Conservation (phyloP, 257 asterid genomes). For the Solanum chaucha region DNA sequence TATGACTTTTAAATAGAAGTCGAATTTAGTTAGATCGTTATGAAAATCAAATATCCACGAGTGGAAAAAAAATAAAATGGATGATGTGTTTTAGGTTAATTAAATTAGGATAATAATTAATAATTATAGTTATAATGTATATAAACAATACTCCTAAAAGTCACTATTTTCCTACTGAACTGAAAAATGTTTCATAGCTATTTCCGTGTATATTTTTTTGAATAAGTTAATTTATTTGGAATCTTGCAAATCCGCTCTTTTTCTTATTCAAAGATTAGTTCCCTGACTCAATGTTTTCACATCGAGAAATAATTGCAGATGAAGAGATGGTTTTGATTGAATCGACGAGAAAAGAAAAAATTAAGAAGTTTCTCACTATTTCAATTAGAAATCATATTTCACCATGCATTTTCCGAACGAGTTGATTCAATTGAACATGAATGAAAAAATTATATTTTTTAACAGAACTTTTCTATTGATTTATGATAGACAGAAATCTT, state of each 20-base stretch:
- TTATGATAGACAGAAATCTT: too few species aligned
- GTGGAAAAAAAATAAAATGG: background rate
- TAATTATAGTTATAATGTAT: background rate
- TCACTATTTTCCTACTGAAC: too few species aligned
- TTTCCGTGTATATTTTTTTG: too few species aligned
- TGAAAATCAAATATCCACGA: too few species aligned
- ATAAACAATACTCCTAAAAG: background rate
- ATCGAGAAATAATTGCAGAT: too few species aligned
- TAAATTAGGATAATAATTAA: background rate
- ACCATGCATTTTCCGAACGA: rapidly evolving
- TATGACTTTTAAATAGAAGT: background rate
- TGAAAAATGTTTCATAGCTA: background rate
- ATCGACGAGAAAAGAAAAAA: too few species aligned
- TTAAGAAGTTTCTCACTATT: too few species aligned
- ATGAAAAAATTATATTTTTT: too few species aligned
- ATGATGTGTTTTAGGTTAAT: background rate
- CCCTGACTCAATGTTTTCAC: background rate
- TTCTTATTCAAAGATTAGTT: background rate
- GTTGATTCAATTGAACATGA: too few species aligned
- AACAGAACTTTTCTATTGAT: too few species aligned
- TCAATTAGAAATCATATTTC: too few species aligned
- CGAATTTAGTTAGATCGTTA: background rate
- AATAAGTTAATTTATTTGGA: background rate
- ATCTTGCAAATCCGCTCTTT: background rate
- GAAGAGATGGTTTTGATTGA: too few species aligned